These are phyloP conservation scores for Ophiocordyceps robertsii DNA, from an alignment of 2,329 filamentous ascomycete genomes.

Conservation along the genomic window DNA sequence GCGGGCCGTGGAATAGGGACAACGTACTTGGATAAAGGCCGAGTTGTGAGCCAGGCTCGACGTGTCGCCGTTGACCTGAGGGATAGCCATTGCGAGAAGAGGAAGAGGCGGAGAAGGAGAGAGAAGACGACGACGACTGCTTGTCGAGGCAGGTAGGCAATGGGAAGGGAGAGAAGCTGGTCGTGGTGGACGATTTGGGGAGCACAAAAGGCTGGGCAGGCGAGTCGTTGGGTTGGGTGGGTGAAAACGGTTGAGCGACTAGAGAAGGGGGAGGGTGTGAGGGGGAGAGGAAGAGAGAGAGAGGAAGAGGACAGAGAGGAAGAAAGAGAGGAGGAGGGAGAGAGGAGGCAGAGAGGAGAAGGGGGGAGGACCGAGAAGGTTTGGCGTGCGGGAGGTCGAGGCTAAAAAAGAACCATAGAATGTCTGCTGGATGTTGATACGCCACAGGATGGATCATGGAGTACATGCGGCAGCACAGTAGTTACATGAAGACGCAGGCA, in stretches of 20 bases:
- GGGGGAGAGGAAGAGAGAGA: too few relatives aligned
- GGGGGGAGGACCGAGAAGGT: background rate
- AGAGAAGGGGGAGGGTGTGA: too few relatives aligned
- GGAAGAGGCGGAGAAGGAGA: background rate
- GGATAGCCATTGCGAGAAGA: constrained; percentile 18
- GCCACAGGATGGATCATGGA: background rate
- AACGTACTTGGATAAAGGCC: constrained; percentile 34
- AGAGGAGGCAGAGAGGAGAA: background rate
- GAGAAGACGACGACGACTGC: background rate
- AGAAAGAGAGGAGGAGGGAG: background rate
- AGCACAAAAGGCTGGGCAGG: too few relatives aligned
- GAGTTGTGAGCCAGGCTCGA: constrained; percentile 27
- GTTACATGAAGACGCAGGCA: too few relatives aligned
- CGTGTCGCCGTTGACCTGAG: constrained; percentile 38
- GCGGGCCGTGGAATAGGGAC: too few relatives aligned
- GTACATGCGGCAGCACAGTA: background rate
- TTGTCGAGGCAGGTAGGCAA: too few relatives aligned
- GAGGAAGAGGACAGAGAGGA: too few relatives aligned
- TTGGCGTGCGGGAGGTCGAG: constrained; percentile 1
- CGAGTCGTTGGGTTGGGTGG: too few relatives aligned
- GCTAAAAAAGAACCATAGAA: constrained; percentile 1
- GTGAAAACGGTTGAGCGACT: too few relatives aligned
- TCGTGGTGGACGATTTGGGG: too few relatives aligned
- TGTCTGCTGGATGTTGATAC: background rate
- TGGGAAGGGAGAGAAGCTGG: too few relatives aligned